Base-by-base conservation (phyloP, 192 early-diverging fungal genomes). In the Funneliformis mosseae region DNA sequence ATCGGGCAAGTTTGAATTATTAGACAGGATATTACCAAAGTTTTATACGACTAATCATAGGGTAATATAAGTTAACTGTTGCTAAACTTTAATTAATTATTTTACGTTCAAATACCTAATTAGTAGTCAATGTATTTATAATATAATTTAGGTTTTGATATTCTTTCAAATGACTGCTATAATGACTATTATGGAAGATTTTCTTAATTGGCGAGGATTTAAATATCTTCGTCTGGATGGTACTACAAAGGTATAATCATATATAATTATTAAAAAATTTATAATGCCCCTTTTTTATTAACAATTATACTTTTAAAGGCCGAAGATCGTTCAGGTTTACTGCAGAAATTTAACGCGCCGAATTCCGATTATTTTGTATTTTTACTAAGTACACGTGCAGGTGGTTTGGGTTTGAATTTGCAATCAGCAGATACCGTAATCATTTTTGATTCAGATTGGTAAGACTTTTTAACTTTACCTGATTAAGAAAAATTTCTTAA, bases 121-220 rank as follows among this genome's bases (percentile, higher is more conserved):
- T 46, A 6, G 11, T n/a, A n/a, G n/a, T n/a, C n/a, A 39, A 50
- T 66, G 28, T 66, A 50, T 45, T 10, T 45, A 11, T 14, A 4
- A 61, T 77, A 11, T 38, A n/a, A 78, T 77, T 59, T 83, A 89
- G 85, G 89, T 93, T 48, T 83, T 95, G 61, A 89, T 95, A 41
- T 95, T 95, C 79, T 94, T 94, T 88, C 94, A 95, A 85, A 94
- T 93, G 92, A 95, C 91, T 0, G 88, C 94, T 84, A 93, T 99
- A 62, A 98, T 99, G 96, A 93, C 92, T 79, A 97, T 99, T 67
- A 96, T 97, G 93, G 96, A 97, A 80, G 98, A 99, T 85, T 99
- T 92, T 84, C 83, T 98, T 77, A 87, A 90, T 39, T 95, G 85
- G 79, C 90, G 92, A 67, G 89, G 91, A 16, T 93, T 89, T 79